Evolutionary conservation across 2,329 filamentous ascomycete species (phyloP).

Genomic region (Trichophyton mentagrophytes): DNA sequence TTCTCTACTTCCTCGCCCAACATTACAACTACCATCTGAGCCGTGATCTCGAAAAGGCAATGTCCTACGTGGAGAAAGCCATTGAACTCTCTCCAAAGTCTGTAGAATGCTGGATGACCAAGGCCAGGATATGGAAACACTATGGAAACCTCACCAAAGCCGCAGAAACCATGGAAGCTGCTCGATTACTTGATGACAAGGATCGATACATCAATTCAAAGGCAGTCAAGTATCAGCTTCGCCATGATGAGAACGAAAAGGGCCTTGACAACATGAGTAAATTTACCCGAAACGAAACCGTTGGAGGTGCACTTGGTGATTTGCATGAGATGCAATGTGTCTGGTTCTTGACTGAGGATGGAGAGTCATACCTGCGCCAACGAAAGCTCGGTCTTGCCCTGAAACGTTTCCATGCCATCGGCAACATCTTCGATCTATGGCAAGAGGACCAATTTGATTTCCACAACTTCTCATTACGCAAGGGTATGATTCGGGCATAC

Average conservation of each 20-base stretch:
- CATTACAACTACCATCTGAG: slow-evolving; percentile 91
- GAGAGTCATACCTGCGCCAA: slow-evolving; percentile 72
- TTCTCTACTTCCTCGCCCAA: slow-evolving; percentile 86
- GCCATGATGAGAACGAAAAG: slow-evolving; percentile 79
- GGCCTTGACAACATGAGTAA: slow-evolving; percentile 81
- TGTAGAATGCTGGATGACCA: slow-evolving; percentile 89
- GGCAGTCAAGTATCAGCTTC: slow-evolving; percentile 87
- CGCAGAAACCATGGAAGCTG: slow-evolving; percentile 75
- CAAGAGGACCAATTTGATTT: slow-evolving; percentile 98
- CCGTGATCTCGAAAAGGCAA: slow-evolving; percentile 69
- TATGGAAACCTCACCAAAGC: slow-evolving; percentile 66
- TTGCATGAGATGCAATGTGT: slow-evolving; percentile 97
- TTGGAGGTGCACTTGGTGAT: slow-evolving; percentile 77
- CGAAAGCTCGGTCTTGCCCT: slow-evolving; percentile 73
- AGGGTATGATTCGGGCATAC: slow-evolving; percentile 89
- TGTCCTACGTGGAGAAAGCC: slow-evolving; percentile 69
- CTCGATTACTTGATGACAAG: slow-evolving; percentile 70
- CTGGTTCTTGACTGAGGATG: slow-evolving; percentile 94
- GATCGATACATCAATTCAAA: slow-evolving; percentile 99
- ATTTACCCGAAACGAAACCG: slow-evolving; percentile 83
- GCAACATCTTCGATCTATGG: slow-evolving; percentile 93
- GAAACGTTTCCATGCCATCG: slow-evolving; percentile 80
- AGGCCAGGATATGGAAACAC: slow-evolving; percentile 90
- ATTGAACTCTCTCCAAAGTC: slow-evolving; percentile 66
- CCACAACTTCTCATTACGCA: slow-evolving; percentile 92